Evolutionary conservation across 1,284 basidiomycete species (phyloP).

Genomic region (Retiboletus flavoniger): DNA sequence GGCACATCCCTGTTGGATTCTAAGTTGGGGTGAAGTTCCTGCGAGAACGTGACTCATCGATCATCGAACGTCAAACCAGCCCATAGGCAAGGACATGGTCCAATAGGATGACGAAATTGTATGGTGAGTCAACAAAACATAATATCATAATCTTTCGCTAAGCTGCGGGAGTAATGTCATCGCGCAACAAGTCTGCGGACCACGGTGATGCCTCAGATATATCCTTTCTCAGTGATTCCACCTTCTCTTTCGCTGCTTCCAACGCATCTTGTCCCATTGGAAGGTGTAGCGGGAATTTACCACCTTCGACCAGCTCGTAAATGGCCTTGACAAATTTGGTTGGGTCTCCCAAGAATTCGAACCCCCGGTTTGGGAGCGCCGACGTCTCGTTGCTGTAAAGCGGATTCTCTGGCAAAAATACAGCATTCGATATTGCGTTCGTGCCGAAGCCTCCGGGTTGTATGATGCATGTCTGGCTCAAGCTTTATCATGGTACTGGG

Average conservation of each 20-base stretch:
- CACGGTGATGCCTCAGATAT: conserved; percentile 5
- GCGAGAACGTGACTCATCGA: no score
- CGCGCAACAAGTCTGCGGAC: conserved; percentile 10
- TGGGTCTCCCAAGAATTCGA: background rate
- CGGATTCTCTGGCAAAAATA: background rate
- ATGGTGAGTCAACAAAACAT: no score
- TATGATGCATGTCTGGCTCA: conserved; percentile 20
- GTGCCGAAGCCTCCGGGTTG: conserved; percentile 7
- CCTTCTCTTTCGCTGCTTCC: background rate
- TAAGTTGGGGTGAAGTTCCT: no score
- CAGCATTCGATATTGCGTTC: background rate
- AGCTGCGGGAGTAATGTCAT: background rate
- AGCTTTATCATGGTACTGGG: background rate
- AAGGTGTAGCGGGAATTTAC: conserved; percentile 5
- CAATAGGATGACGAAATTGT: no score
- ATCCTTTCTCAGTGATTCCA: background rate
- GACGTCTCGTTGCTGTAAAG: background rate
- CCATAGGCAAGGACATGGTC: no score
- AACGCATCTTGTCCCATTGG: conserved; percentile 12
- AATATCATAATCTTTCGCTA: background rate
- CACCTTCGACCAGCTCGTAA: conserved; percentile 1
- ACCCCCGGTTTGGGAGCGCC: background rate
- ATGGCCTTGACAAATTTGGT: conserved; percentile 2
- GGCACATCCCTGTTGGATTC: no score
- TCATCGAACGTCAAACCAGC: no score